Evolutionary conservation across 345 rosid genomes (phyloP).

Genomic region (Pseudoturritis turrita): DNA sequence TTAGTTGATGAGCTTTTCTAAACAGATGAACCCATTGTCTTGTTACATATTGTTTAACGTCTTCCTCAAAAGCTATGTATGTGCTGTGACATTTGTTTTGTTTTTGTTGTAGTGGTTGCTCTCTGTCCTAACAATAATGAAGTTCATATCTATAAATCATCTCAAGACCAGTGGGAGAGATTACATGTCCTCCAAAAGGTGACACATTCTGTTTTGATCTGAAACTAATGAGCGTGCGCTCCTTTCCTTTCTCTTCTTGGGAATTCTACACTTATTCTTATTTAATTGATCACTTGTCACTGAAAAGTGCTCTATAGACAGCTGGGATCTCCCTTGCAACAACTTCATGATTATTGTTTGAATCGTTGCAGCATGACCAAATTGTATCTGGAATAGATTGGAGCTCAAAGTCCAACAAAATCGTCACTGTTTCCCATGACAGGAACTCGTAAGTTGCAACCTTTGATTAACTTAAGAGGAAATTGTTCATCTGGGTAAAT

Average conservation of each 20-base stretch:
- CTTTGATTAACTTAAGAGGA: constrained; percentile 1
- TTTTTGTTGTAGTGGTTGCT: constrained; percentile 67
- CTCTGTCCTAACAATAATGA: constrained; percentile 85
- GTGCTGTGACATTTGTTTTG: neutral
- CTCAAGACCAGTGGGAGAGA: constrained; percentile 82
- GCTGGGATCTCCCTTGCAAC: neutral
- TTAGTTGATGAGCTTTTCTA: neutral
- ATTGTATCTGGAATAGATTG: constrained; percentile 96
- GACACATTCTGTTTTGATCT: neutral
- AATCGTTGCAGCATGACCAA: constrained; percentile 83
- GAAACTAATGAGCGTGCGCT: neutral
- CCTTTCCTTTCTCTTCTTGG: neutral
- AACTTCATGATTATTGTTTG: neutral
- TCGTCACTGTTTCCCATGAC: constrained; percentile 91
- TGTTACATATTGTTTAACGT: neutral
- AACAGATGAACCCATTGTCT: neutral
- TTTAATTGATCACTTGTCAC: neutral
- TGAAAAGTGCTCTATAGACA: neutral
- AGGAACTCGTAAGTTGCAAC: constrained; percentile 80
- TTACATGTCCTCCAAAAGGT: constrained; percentile 87
- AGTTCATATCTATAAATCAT: constrained; percentile 83
- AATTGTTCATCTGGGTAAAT: neutral
- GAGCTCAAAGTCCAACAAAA: constrained; percentile 75
- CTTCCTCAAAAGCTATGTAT: neutral
- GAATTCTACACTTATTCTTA: neutral